A percentile compares a stretch with the other conserved stretches of the same genome.
phyloP scores from a whole-genome alignment of 305 asterid genomes.

The Monarda citriodora region DNA sequence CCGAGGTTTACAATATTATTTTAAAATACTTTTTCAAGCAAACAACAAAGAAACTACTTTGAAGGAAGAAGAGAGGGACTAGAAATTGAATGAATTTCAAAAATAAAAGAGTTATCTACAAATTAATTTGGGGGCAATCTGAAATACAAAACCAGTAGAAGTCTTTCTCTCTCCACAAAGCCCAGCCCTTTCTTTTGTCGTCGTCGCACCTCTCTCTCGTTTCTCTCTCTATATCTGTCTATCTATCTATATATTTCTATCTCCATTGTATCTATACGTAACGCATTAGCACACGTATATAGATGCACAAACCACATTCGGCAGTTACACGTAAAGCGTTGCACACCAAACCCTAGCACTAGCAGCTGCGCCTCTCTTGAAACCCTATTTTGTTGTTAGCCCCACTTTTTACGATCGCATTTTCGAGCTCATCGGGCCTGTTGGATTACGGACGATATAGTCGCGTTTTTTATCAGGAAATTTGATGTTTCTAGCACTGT shows the following conservation, averaged over 20 bases:
- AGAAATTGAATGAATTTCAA: no score
- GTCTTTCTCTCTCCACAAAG: conserved; percentile 17
- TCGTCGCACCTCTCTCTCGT: background rate
- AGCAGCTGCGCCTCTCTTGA: conserved; percentile 20
- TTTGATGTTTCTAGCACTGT: background rate
- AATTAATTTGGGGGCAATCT: conserved; percentile 7
- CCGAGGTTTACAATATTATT: no score
- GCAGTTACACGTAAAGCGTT: background rate
- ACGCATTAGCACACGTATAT: conserved; percentile 7
- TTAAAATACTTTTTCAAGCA: no score
- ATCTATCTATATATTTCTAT: conserved; percentile 1
- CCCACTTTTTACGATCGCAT: conserved; percentile 15
- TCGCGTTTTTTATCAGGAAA: conserved; percentile 10
- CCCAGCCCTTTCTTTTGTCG: background rate
- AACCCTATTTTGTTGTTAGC: conserved; percentile 25
- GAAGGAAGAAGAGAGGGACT: no score
- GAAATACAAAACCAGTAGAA: conserved; percentile 8
- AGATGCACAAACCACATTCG: conserved; percentile 11
- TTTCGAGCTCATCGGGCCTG: conserved; percentile 13
- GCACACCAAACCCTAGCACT: conserved; percentile 26
- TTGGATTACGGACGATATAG: conserved; percentile 6
- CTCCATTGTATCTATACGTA: background rate
- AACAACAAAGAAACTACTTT: no score
- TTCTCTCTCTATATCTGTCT: background rate
- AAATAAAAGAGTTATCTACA: no score